These are phyloP conservation scores for Leptographium radiaticola DNA, from an alignment of 2,329 filamentous ascomycete genomes.

Conservation along the genomic window DNA sequence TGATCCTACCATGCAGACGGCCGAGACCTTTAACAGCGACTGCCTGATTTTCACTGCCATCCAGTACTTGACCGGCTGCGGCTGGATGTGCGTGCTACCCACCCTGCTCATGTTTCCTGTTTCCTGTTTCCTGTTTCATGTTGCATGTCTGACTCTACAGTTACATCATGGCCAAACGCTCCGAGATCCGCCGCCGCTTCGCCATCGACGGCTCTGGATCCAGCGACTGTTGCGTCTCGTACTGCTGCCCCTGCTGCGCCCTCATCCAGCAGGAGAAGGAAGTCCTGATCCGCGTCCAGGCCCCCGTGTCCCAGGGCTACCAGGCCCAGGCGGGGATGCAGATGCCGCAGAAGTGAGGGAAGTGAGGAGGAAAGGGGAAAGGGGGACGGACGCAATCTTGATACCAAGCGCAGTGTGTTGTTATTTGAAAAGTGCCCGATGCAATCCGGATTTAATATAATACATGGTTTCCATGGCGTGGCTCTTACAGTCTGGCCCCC, in stretches of 20 bases:
- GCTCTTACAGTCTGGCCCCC: not conserved
- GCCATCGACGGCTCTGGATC: slow-evolving; percentile 35
- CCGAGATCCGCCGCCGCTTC: slow-evolving; percentile 38
- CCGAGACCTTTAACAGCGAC: slow-evolving; percentile 27
- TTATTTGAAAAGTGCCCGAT: no score
- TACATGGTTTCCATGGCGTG: not conserved
- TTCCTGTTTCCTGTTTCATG: not conserved
- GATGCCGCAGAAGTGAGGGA: slow-evolving; percentile 12
- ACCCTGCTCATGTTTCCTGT: not conserved
- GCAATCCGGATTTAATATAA: not conserved
- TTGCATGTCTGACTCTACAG: slow-evolving; percentile 12
- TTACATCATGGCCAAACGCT: slow-evolving; percentile 38
- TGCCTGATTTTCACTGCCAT: slow-evolving; percentile 27
- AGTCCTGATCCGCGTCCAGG: slow-evolving; percentile 18
- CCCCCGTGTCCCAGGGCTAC: slow-evolving; percentile 17
- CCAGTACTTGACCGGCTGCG: slow-evolving; percentile 26
- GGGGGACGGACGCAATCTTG: no score
- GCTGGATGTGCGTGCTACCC: slow-evolving; percentile 25
- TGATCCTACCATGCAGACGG: slow-evolving; percentile 27
- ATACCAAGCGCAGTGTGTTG: not conserved
- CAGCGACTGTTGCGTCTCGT: slow-evolving; percentile 38
- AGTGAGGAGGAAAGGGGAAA: not conserved
- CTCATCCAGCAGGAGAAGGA: slow-evolving; percentile 48
- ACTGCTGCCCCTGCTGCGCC: slow-evolving; percentile 42
- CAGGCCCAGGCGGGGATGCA: slow-evolving; percentile 19